These are phyloP conservation scores for Neospora caninum DNA, from an alignment of 169 alveolate genomes.

Conservation along the genomic window DNA sequence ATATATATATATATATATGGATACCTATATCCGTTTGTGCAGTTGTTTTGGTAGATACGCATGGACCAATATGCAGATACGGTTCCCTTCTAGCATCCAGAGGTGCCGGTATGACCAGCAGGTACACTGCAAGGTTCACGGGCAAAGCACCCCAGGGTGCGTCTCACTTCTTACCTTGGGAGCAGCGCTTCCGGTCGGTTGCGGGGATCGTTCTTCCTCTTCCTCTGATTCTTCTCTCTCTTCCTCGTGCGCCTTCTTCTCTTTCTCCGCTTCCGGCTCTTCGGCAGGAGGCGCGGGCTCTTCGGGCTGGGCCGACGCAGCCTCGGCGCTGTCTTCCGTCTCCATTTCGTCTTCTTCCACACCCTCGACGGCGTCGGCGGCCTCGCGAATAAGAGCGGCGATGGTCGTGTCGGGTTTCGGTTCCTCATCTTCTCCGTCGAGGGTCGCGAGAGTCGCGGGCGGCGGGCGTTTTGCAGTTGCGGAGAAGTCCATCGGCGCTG, in stretches of 20 bases:
- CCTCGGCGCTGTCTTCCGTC: constrained; percentile 26
- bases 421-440: constrained; percentile 28
- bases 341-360: constrained; percentile 65
- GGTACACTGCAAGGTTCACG: too few species aligned
- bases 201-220: background rate
- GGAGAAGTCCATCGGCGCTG: constrained; percentile 70
- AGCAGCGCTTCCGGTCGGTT: background rate
- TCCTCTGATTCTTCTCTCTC: constrained; percentile 25
- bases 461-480: constrained; percentile 43
- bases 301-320: background rate
- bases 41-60: too few species aligned
- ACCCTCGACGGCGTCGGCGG: constrained; percentile 60
- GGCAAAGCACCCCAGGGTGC: too few species aligned
- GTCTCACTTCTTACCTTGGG: background rate
- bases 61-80: too few species aligned
- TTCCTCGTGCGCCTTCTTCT: constrained; percentile 31
- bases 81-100: too few species aligned
- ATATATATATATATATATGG: background rate
- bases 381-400: constrained; percentile 63
- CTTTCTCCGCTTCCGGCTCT: background rate
- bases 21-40: too few species aligned
- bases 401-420: constrained; percentile 41
- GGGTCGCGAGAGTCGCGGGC: constrained; percentile 43
- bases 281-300: constrained; percentile 36
- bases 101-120: too few species aligned